Base-by-base conservation (phyloP, 352 stramenopile genomes). In the Pythium oligandrum region DNA sequence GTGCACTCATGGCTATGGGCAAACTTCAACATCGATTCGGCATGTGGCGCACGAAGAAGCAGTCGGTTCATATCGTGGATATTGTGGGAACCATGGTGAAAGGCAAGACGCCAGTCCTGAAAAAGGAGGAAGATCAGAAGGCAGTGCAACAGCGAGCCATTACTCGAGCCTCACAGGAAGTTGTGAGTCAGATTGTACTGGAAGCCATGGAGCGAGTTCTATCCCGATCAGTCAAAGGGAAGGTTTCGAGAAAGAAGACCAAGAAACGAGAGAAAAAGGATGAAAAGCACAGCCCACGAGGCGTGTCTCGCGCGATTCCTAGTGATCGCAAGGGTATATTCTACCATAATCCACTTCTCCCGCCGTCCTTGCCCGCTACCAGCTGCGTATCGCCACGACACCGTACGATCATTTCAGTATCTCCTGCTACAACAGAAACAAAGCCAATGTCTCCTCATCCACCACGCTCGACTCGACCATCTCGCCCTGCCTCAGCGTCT, bases 261-360 rank as follows among this genome's bases (percentile, higher is more conserved):
- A 44, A n/a, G 6, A 30, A 57, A 36, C 35, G 38, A n/a, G 37
- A 33, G 26, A 53, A 51, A 17, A 57, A 43, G 35, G 33, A 42
- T 11, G 33, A 60, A 9, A 26, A 54, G 33, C 45, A 0, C 17
- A 26, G 17, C 17, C 17, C 17, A 26, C 17, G 17, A 26, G 17
- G 17, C 17, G 17, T 26, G 17, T 26, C 17, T 26, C 17, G 17
- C 17, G 17, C 17, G 17, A 26, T 26, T 26, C 17, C 17, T 26
- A 26, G 17, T 26, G 17, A 26, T 26, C 17, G 17, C 17, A 26
- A 55, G 38, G 59, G 66, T 2, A 59, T 75, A 8, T 72, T 75
- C 30, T 71, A 64, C 40, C 66, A 67, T 6, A 66, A 66, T 33
- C 33, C 44, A 10, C 55, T 74, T 4, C 63, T 63, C 1, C 52